These are phyloP conservation scores for Phytopythium litorale DNA, from an alignment of 352 stramenopile species.

Conservation along the genomic window DNA sequence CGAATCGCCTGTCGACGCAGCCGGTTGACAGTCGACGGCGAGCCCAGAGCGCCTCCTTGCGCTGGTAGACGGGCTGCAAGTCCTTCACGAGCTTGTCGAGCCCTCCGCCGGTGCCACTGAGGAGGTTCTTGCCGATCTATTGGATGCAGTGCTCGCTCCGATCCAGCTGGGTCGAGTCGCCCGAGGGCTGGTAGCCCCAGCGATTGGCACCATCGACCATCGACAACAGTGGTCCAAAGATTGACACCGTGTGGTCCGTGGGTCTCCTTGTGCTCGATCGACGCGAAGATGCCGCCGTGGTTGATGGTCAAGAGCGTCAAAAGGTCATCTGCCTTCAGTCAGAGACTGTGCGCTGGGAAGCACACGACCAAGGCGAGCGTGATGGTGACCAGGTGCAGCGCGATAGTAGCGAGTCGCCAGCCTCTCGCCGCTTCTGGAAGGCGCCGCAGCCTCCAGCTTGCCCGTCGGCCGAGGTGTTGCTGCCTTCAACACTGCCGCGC, in stretches of 20 bases:
- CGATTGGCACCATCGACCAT: no score
- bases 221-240: no score
- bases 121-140: no score
- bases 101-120: no score
- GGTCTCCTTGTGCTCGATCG: slow-evolving; percentile 50
- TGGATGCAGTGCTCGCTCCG: no score
- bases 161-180: no score
- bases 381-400: slow-evolving; percentile 58
- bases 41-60: slow-evolving; percentile 38
- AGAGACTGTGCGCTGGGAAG: slow-evolving; percentile 39
- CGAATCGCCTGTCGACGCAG: neutral
- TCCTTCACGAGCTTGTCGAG: no score
- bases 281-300: slow-evolving; percentile 45
- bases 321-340: neutral
- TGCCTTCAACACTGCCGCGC: no score
- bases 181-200: no score
- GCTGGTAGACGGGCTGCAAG: slow-evolving; percentile 21
- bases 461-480: neutral
- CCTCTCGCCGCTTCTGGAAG: slow-evolving; percentile 43
- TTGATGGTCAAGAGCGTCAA: neutral
- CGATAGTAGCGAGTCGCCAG: slow-evolving; percentile 55
- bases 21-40: slow-evolving; percentile 15
- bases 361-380: slow-evolving; percentile 56
- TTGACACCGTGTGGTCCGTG: slow-evolving; percentile 20
- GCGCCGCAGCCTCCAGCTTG: slow-evolving; percentile 12